phyloP scores from a whole-genome alignment of 495 filamentous ascomycete species.

The Aspergillus ellipticus region DNA sequence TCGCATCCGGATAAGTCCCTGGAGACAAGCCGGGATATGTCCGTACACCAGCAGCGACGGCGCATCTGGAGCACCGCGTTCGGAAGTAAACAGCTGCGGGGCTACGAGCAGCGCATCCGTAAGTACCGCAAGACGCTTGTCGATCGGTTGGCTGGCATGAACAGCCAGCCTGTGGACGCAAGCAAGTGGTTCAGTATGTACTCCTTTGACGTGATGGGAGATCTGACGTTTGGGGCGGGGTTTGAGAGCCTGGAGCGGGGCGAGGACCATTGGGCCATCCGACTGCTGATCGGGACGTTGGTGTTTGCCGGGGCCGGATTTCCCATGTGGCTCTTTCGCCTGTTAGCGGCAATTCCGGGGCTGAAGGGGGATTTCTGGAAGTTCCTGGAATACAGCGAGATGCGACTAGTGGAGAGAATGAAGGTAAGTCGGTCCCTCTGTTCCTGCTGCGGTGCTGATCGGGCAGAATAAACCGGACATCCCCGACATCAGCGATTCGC shows the following conservation, averaged over 20 bases:
- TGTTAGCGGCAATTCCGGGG: not conserved
- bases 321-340: slow-evolving; percentile 14
- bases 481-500: slow-evolving; percentile 21
- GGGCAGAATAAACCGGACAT: not conserved
- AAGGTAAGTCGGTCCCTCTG: not conserved
- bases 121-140: slow-evolving; percentile 14
- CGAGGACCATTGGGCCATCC: slow-evolving; percentile 22
- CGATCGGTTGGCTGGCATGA: slow-evolving; percentile 10
- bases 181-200: slow-evolving; percentile 30
- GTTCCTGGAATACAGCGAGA: not conserved
- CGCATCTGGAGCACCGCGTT: slow-evolving; percentile 35
- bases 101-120: slow-evolving; percentile 26
- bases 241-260: slow-evolving; percentile 32
- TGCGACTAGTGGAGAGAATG: not conserved
- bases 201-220: slow-evolving; percentile 40
- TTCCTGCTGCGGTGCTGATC: not conserved
- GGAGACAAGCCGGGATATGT: slow-evolving; percentile 23
- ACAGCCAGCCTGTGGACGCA: slow-evolving; percentile 24
- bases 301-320: slow-evolving; percentile 7
- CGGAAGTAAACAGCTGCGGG: slow-evolving; percentile 18
- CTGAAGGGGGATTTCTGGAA: not conserved
- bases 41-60: slow-evolving; percentile 25
- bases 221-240: slow-evolving; percentile 31
- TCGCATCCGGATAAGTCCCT: slow-evolving; percentile 20
- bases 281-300: slow-evolving; percentile 13